Evolutionary conservation across 306 rosid species (phyloP), one percentile per base, ranked within the genome.

Genomic region (Rosa persica): DNA sequence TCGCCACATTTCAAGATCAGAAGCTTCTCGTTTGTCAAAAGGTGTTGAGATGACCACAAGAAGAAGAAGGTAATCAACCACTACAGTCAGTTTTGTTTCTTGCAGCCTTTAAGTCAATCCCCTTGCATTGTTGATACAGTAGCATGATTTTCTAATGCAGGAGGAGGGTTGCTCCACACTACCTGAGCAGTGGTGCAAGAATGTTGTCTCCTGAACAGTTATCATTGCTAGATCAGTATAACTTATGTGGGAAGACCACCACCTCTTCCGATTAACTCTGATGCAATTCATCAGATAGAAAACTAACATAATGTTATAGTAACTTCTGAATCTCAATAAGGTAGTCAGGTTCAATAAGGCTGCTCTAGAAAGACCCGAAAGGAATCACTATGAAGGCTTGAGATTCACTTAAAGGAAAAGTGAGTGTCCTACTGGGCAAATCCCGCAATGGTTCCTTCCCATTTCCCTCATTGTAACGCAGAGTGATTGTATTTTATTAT

Each of bases 1-100:
- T 74, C 90, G 93, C 74, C 84, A 79, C 77, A 95, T 95, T 79
- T 87, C 98, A 65, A 81, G 84, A 80, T 85, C 87, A 30, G 98
- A 92, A 83, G 83, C 87, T 75, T 78, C 75, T 43, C 97, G 97
- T 42, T 68, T 87, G 64, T 86, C 92, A 70, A 70, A 85, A 67
- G 85, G 89, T 51, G 52, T 34, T 43, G 80, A 66, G 80, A 89
- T 62, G 64, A 88, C 78, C 55, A 74, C 17, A 39, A 85, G 86
- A 72, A 85, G 83, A 80, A 85, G 88, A 76, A 94, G 96, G 98
- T 94, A 71, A 68, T 44, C 78, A 81, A 58, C 36, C 67, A 27
- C 44, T 49, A 61, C 62, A 62, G 70, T 42, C 42, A 58, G 67
- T 44, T 72, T 66, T 34, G 27, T 17, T 75, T 54, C 48, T 77